Base-by-base conservation (phyloP, 2,329 filamentous ascomycete genomes). In the Malbranchea cinnamomea region DNA sequence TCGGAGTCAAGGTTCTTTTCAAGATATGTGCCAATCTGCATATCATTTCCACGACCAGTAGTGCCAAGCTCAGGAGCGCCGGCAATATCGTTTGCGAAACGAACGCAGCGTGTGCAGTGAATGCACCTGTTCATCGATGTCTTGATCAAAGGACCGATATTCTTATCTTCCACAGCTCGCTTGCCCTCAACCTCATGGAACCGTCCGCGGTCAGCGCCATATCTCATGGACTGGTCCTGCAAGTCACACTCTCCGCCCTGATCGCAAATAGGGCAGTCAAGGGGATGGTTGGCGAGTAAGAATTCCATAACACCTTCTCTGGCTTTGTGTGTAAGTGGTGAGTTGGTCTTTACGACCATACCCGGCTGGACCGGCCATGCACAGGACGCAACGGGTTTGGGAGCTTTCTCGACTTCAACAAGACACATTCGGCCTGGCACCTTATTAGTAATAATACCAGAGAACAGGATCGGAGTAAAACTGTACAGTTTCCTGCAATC, bases 61-160 rank as follows among this genome's bases (percentile, higher is more conserved):
- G 85, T 92, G 44, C 89, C 89, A 48, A 98, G 71, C 59, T 98
- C 89, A 20, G 89, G 84, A 37, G 89, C 89, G 48, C 89, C 89
- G 38, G 89, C 89, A 49, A 98, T 69, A 50, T 98, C 89, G 60
- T 95, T 98, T 54, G 89, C 81, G 60, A 98, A 98, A 52, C 89
- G 84, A 46, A 98, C 74, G 61, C 89, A 98, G 50, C 89, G 76
- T 40, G 89, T 98, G 68, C 89, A 98, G 67, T 98, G 89, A 50
- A 98, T 98, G 60, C 89, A 98, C 55, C 89, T 74, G 69, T 98
- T 98, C 89, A 98, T 98, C 28, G 89, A 98, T 3, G 89, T 98
- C 73, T 98, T 98, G 63, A 98, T 81, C 44, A 98, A 60, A 31
- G 89, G 89, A 20, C 89, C 89, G 49, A 98, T 94, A 59, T 98